Evolutionary conservation across 2,329 filamentous ascomycete species (phyloP).

Genomic region (Cucurbitaria berberidis): DNA sequence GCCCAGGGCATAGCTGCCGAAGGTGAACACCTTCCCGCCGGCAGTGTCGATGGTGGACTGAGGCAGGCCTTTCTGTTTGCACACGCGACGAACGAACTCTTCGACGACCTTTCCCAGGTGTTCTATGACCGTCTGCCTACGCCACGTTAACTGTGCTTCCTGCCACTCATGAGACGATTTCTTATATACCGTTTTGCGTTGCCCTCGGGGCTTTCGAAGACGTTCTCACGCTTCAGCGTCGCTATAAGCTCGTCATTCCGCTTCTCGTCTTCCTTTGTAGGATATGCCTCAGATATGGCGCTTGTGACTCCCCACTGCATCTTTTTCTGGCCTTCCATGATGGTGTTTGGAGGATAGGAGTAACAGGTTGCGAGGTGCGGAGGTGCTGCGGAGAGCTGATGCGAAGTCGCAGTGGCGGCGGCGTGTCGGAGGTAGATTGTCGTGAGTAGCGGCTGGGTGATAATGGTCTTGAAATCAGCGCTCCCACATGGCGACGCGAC

Average conservation of each 20-base stretch:
- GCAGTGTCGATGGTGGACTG: slow-evolving; percentile 80
- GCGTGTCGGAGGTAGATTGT: slow-evolving; percentile 15
- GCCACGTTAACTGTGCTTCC: slow-evolving; percentile 11
- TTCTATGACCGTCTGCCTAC: slow-evolving; percentile 72
- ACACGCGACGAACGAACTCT: slow-evolving; percentile 85
- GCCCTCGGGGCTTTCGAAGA: slow-evolving; percentile 84
- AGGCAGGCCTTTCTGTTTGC: slow-evolving; percentile 74
- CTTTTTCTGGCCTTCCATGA: slow-evolving; percentile 43
- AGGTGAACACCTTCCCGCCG: slow-evolving; percentile 92
- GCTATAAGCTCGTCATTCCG: slow-evolving; percentile 80
- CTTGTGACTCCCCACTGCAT: slow-evolving; percentile 75
- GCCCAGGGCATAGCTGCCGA: slow-evolving; percentile 92
- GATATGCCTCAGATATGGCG: slow-evolving; percentile 78
- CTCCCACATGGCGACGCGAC: slow-evolving; percentile 43
- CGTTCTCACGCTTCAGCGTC: slow-evolving; percentile 86
- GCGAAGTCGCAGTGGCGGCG: slow-evolving; percentile 22
- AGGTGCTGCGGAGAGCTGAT: slow-evolving; percentile 29
- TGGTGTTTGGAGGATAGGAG: slow-evolving; percentile 9
- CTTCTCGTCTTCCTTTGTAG: slow-evolving; percentile 76
- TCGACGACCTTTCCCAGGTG: slow-evolving; percentile 80
- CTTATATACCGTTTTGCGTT: slow-evolving; percentile 74
- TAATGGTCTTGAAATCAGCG: slow-evolving; percentile 17
- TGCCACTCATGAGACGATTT: slow-evolving; percentile 15
- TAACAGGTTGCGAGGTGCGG: slow-evolving; percentile 18
- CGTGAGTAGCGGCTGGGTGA: slow-evolving; percentile 15